Conservation (phyloP, 345 rosid genomes). For the Pistacia vera region DNA sequence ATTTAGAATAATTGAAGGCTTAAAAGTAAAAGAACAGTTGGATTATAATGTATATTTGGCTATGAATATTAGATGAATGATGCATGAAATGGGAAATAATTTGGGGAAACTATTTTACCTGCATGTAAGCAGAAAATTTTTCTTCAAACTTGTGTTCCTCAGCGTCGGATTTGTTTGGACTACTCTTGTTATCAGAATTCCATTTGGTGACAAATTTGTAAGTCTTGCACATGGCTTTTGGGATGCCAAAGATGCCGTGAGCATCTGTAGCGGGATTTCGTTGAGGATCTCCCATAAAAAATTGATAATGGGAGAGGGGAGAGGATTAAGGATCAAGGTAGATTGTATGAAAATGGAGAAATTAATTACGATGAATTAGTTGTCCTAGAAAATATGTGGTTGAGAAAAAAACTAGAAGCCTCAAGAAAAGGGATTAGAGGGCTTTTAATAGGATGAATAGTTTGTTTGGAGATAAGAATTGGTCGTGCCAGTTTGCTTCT, state of each 20-base stretch:
- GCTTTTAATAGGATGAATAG: constrained; percentile 8
- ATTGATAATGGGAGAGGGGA: not conserved
- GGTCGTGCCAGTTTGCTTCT: not conserved
- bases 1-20: no score
- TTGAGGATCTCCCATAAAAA: constrained; percentile 43
- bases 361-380: not conserved
- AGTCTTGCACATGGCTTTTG: constrained; percentile 51
- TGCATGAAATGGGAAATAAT: no score
- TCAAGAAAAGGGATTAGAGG: not conserved
- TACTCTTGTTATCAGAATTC: constrained; percentile 34
- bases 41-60: no score
- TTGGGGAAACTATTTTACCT: constrained; percentile 7
- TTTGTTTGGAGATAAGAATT: constrained; percentile 11
- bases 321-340: not conserved
- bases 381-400: not conserved
- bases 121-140: constrained; percentile 20
- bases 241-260: constrained; percentile 38
- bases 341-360: constrained; percentile 10
- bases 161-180: constrained; percentile 26
- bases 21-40: no score
- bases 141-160: constrained; percentile 29
- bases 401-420: constrained; percentile 12
- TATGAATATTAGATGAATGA: not conserved
- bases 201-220: constrained; percentile 59
- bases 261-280: constrained; percentile 43